phyloP scores from a whole-genome alignment of 805 yeast genomes.

The Pichia thaimueangensis region DNA sequence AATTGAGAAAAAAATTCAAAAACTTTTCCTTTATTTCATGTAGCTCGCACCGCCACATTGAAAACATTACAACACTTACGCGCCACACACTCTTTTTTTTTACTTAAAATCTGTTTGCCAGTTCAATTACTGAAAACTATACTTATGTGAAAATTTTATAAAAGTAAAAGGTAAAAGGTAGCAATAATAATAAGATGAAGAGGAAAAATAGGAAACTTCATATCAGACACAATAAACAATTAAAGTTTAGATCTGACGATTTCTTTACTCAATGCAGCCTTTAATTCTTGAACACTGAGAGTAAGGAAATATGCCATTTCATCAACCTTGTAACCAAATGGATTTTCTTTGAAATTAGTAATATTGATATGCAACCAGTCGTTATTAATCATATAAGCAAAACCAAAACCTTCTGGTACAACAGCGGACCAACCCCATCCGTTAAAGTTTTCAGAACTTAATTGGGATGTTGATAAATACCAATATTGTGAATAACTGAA shows the following conservation, averaged over 20 bases:
- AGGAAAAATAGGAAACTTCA: background rate
- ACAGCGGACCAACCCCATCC: constrained; percentile 97
- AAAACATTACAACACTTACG: no score
- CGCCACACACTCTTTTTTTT: background rate
- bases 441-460: constrained; percentile 76
- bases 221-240: background rate
- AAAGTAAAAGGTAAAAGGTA: no score
- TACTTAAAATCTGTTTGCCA: no score
- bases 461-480: constrained; percentile 85
- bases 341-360: constrained; percentile 60
- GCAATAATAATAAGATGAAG: no score
- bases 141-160: no score
- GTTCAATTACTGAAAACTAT: no score
- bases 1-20: background rate
- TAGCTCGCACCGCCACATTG: background rate
- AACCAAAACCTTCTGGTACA: constrained; percentile 86
- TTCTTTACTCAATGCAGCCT: constrained; percentile 43
- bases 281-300: constrained; percentile 77
- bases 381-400: constrained; percentile 86
- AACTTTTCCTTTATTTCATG: constrained; percentile 1
- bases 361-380: constrained; percentile 84
- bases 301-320: constrained; percentile 61
- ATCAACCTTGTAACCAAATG: constrained; percentile 48
- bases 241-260: constrained; percentile 19
- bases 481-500: constrained; percentile 74